Base-by-base conservation (phyloP, 148 eudicot genomes). In the Rhododendron vialii region DNA sequence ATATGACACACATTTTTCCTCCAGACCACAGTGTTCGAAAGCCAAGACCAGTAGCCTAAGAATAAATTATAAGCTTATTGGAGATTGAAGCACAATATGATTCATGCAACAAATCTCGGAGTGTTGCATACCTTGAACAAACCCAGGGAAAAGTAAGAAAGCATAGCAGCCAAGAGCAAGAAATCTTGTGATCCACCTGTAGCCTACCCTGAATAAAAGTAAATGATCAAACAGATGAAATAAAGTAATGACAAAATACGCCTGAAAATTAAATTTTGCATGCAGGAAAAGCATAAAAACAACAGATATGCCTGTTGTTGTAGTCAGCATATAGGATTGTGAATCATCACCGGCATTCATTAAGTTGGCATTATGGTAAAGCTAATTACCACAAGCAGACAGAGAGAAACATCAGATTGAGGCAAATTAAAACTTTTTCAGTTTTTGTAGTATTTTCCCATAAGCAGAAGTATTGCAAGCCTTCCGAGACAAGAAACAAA, bases 141-240 rank as follows among this genome's bases (percentile, higher is more conserved):
- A 89, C 26, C 96, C 96, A 28, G 96, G 96, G 80, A 93, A 83
- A 79, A 94, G 91, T 85, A 94, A 87, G 85, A 94, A 59, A 15
- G 93, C 84, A 84, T 94, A 93, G 82, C 90, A 92, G 79, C 95
- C 91, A 48, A 94, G 92, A 80, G 95, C 93, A 87, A 94, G 92
- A 88, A 93, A 89, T 84, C 89, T 89, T 50, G 83, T 86, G 86
- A 94, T 89, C 92, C 92, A 92, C 85, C 93, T 90, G 91, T 90
- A 94, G 89, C 96, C 96, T 91, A 91, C 88, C 95, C 96, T 94
- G 96, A 87, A 91, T 67, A 65, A 88, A 90, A 43, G 84, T 45
- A 83, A 87, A 78, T 78, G 87, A 88, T 92, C 77, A 91, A 87
- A 81, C 84, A 87, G 33, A 35, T 14, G 73, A 36, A 82, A 63